phyloP scores from a whole-genome alignment of 441 rosid species.

The Croton laevigatus region DNA sequence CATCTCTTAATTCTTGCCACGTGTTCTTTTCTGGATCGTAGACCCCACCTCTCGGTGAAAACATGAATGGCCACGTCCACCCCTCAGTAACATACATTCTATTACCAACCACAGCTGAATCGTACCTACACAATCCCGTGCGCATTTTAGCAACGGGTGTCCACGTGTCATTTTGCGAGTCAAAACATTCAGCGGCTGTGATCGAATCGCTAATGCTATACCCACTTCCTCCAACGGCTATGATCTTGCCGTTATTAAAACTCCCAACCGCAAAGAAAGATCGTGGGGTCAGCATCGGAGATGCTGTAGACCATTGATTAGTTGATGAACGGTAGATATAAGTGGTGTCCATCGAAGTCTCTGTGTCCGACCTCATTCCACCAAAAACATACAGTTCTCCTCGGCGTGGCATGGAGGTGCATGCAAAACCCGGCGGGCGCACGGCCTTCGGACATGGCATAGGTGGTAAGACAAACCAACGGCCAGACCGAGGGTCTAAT shows the following conservation, averaged over 20 bases:
- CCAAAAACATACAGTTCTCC: constrained; percentile 64
- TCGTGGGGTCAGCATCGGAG: constrained; percentile 52
- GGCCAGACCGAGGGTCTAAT: constrained; percentile 50
- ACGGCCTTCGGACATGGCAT: constrained; percentile 50
- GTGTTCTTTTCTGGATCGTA: constrained; percentile 43
- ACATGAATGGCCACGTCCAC: constrained; percentile 76
- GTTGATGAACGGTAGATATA: constrained; percentile 43
- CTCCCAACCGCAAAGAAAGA: constrained; percentile 46
- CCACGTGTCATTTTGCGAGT: constrained; percentile 50
- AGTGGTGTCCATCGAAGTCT: constrained; percentile 30
- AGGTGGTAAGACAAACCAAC: constrained; percentile 59
- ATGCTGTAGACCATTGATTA: constrained; percentile 50
- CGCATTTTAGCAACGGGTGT: constrained; percentile 30
- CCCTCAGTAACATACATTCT: constrained; percentile 62
- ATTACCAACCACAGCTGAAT: constrained; percentile 53
- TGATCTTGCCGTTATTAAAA: constrained; percentile 35
- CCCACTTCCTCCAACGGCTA: constrained; percentile 57
- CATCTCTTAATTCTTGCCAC: constrained; percentile 58
- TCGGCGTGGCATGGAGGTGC: constrained; percentile 46
- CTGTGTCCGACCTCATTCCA: constrained; percentile 44
- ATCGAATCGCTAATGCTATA: constrained; percentile 28
- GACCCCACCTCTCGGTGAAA: constrained; percentile 52
- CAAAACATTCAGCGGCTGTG: constrained; percentile 50
- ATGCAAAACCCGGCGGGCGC: constrained; percentile 49
- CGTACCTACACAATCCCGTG: constrained; percentile 50